Percentiles rank a stretch among this genome's conserved stretches.
These are phyloP conservation scores for Calonectria montana DNA, from an alignment of 2,329 filamentous ascomycete genomes.

Conservation along the genomic window DNA sequence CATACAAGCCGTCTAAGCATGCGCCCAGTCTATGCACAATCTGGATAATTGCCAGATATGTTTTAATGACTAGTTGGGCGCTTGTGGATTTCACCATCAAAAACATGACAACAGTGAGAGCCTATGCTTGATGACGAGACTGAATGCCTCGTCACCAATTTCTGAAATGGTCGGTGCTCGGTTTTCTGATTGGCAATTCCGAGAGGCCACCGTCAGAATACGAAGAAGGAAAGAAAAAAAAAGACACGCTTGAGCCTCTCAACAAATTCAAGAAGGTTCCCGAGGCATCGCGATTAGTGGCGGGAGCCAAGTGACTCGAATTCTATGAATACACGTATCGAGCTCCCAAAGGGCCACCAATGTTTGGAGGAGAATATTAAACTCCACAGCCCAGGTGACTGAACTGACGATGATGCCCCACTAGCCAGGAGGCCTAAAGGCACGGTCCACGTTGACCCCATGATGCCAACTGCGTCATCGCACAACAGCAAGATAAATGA, in stretches of 20 bases:
- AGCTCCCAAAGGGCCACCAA: background rate
- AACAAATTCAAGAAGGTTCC: constrained; percentile 5
- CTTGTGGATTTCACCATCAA: no score
- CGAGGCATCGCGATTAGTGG: background rate
- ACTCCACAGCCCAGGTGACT: constrained; percentile 4
- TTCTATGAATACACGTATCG: background rate
- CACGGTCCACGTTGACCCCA: constrained; percentile 21
- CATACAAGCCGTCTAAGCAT: no score
- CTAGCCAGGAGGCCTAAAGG: constrained; percentile 12
- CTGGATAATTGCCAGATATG: no score
- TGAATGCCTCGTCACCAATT: background rate
- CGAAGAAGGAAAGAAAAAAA: background rate
- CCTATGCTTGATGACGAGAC: no score
- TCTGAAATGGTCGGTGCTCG: background rate
- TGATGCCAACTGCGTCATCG: constrained; percentile 22
- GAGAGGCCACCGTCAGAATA: background rate
- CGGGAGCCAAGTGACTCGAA: background rate
- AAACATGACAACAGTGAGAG: no score
- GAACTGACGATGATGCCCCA: constrained; percentile 17
- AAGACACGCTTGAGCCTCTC: background rate
- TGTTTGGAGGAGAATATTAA: background rate
- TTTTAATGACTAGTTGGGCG: no score
- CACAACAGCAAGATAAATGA: constrained; percentile 8
- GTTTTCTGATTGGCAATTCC: background rate
- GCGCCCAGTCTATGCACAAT: no score